Evolutionary conservation across 495 filamentous ascomycete genomes (phyloP), one percentile per base, ranked within the genome.

Genomic region (Aspergillus coremiiformis): DNA sequence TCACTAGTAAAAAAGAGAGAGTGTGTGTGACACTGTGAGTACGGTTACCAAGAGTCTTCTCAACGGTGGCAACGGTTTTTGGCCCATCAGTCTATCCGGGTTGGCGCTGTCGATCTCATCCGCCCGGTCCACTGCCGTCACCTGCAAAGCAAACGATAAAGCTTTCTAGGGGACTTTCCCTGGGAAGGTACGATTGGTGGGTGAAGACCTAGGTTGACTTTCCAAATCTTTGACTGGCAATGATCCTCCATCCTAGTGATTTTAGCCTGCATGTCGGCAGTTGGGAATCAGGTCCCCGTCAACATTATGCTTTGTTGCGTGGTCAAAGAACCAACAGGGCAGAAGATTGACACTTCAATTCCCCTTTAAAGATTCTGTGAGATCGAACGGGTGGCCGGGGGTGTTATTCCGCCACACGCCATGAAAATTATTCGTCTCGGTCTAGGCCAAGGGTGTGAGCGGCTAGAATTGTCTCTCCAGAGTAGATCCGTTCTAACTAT

Each of bases 21-120:
- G n/a, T n/a, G n/a, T n/a, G n/a, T n/a, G n/a, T n/a, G n/a, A n/a
- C n/a, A n/a, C n/a, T n/a, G n/a, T n/a, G n/a, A n/a, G n/a, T n/a
- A n/a, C n/a, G n/a, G n/a, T n/a, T n/a, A n/a, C n/a, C n/a, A n/a
- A n/a, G n/a, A n/a, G n/a, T 43, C 39, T 1, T 35, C 42, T 32
- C 44, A 53, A 56, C 53, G 37, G 54, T 46, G 23, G 41, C 41
- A 59, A 59, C 58, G 49, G 57, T 51, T 50, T 42, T 51, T 56
- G 14, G 35, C 52, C 47, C 44, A 49, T 55, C 20, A 8, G 35
- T 54, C 47, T 39, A 49, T 55, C n/a, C 30, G 39, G 20, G 48
- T 50, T 56, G 51, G 48, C 29, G 52, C 45, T 56, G 55, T 54
- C 46, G 49, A 57, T 60, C 59, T 52, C 33, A 35, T 33, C 56